Evolutionary conservation across 176 grass and related monocot genomes (phyloP).

Genomic region (Aechmea fasciata): DNA sequence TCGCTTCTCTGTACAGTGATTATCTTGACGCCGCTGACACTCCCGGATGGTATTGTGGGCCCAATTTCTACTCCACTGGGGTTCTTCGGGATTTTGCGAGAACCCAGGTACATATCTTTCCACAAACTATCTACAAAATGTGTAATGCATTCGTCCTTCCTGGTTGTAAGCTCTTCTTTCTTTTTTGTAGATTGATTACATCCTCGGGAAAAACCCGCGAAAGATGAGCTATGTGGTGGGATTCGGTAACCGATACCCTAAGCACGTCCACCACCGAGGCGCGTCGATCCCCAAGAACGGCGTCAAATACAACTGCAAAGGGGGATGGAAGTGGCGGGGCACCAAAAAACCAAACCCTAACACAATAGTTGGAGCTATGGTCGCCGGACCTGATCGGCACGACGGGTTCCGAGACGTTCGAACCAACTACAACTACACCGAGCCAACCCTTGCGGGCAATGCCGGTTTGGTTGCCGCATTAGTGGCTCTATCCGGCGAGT

Average conservation of each 20-base stretch:
- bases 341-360: conserved; percentile 78
- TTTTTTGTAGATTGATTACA: conserved; percentile 57
- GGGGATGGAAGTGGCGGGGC: conserved; percentile 81
- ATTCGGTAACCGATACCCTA: conserved; percentile 51
- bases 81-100: conserved; percentile 82
- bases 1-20: conserved; percentile 80
- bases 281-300: conserved; percentile 82
- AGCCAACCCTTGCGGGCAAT: conserved; percentile 76
- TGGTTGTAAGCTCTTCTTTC: conserved; percentile 4
- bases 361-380: conserved; percentile 69
- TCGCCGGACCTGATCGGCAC: conserved; percentile 65
- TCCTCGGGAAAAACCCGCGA: conserved; percentile 84
- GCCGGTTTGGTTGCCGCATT: conserved; percentile 84
- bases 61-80: conserved; percentile 68
- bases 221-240: conserved; percentile 96
- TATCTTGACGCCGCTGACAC: conserved; percentile 90
- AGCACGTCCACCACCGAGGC: conserved; percentile 87
- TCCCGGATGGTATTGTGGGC: conserved; percentile 92
- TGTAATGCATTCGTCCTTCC: background rate
- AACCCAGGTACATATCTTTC: conserved; percentile 39
- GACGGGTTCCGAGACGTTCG: conserved; percentile 72
- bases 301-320: conserved; percentile 70
- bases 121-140: background rate
- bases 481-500: conserved; percentile 56
- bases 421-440: conserved; percentile 78